Conservation (phyloP, 768 basidiomycete genomes). For the Auriscalpium microsporum region DNA sequence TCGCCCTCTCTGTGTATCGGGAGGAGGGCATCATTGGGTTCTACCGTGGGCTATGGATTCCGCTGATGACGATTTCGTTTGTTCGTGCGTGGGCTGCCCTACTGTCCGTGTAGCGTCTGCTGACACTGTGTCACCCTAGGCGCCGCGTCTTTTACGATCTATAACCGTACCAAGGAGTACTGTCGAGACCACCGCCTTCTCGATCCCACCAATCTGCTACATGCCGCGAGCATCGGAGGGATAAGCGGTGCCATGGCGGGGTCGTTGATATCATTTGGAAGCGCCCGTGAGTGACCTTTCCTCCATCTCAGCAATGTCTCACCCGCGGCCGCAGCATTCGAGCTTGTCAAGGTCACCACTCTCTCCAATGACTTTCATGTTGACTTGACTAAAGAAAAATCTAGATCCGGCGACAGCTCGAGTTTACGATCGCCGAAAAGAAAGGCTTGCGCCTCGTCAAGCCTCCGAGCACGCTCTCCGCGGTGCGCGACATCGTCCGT, state of each 20-base stretch:
- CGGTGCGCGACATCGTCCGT: constrained; percentile 72
- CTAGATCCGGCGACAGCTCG: constrained; percentile 84
- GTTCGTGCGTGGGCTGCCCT: constrained; percentile 60
- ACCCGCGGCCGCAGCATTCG: constrained; percentile 54
- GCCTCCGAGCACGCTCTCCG: constrained; percentile 71
- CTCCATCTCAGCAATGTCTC: not conserved
- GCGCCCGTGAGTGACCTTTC: constrained; percentile 61
- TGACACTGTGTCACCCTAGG: constrained; percentile 34
- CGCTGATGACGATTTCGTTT: constrained; percentile 90
- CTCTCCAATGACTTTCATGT: not conserved
- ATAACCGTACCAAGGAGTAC: constrained; percentile 73
- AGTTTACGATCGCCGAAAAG: constrained; percentile 81
- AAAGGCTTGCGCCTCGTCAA: constrained; percentile 64
- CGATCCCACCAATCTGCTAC: constrained; percentile 46
- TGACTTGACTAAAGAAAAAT: not conserved
- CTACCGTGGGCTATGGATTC: constrained; percentile 87
- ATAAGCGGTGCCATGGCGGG: constrained; percentile 82
- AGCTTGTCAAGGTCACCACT: constrained; percentile 78
- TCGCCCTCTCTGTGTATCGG: constrained; percentile 64
- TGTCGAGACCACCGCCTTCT: constrained; percentile 54
- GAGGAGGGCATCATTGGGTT: constrained; percentile 88
- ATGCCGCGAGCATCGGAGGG: constrained; percentile 71
- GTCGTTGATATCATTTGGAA: constrained; percentile 79
- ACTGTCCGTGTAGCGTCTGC: constrained; percentile 1
- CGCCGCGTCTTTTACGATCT: constrained; percentile 87